Base-by-base conservation (phyloP, 1,139 yeast species). In the Suhomyces bokatorum region DNA sequence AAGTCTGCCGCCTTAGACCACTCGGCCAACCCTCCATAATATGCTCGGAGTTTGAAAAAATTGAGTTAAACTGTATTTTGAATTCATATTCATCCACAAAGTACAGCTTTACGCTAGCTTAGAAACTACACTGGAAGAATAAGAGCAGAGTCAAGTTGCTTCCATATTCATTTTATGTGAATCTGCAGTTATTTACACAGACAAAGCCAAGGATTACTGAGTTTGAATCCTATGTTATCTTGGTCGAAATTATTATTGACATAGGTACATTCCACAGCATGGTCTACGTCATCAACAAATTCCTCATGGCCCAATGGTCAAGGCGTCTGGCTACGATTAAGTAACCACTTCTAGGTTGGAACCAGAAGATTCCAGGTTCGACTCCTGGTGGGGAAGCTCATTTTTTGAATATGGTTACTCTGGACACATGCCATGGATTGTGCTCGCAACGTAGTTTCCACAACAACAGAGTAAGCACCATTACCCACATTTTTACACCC, bases 311-410 rank as follows among this genome's bases (percentile, higher is more conserved):
- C 88, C 87, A 83, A 83, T 83, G 89, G 88, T 83, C 85, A 83
- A 83, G 88, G 88, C 88, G 87, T 83, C 87, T 82, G 89, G 87
- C 89, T 83, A 71, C 77, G 77, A 70, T 67, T 62, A 50, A 56
- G 73, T 69, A 68, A 63, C 74, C 74, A 70, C 75, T 70, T 70
- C 75, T 47, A 44, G 54, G 59, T 55, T 59, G 83, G 75, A 81
- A 84, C 89, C 89, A 83, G 88, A 82, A 83, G 90, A 84, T 83
- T 84, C 89, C 88, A 84, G 90, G 90, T 85, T 85, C 90, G 87
- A 85, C 85, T 84, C 90, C 90, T 84, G 89, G 89, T 85, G 90
- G 88, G 90, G 90, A 84, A 84, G 90, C 75, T 74, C 5, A 3
- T 67, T 52, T 59, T 64, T 73, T 75, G 17, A 10, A 4, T 32